Conservation (phyloP, 106 monocot genomes). For the Allium cepa region DNA sequence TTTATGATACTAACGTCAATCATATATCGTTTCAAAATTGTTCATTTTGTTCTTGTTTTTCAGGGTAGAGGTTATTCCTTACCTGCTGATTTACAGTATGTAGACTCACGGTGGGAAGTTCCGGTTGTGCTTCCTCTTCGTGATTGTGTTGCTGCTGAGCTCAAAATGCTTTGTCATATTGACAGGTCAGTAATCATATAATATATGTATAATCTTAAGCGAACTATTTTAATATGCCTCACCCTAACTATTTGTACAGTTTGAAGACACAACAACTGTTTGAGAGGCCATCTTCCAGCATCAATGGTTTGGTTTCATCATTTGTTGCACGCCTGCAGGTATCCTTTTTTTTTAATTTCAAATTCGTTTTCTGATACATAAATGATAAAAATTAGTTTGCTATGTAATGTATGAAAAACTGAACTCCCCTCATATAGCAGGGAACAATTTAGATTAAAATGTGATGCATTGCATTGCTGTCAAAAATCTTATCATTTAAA, state of each 20-base stretch:
- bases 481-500: too few relatives aligned
- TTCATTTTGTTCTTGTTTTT: conserved; percentile 3
- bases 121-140: conserved; percentile 85
- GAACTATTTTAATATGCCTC: conserved; percentile 2
- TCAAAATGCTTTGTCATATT: conserved; percentile 61
- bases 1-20: too few relatives aligned
- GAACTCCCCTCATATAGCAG: too few relatives aligned
- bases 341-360: background rate
- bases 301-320: conserved; percentile 79
- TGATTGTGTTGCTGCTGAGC: conserved; percentile 70
- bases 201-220: background rate
- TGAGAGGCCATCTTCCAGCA: conserved; percentile 41
- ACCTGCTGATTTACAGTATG: conserved; percentile 90
- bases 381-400: too few relatives aligned
- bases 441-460: too few relatives aligned
- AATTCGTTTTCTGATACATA: too few relatives aligned
- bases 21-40: background rate
- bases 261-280: conserved; percentile 54
- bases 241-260: conserved; percentile 29
- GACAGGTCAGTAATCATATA: conserved; percentile 45
- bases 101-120: conserved; percentile 84
- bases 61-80: conserved; percentile 96
- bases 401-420: too few relatives aligned
- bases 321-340: conserved; percentile 78
- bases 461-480: too few relatives aligned